These are phyloP conservation scores for Hericium alpestre DNA, from an alignment of 768 basidiomycete genomes.

Conservation along the genomic window DNA sequence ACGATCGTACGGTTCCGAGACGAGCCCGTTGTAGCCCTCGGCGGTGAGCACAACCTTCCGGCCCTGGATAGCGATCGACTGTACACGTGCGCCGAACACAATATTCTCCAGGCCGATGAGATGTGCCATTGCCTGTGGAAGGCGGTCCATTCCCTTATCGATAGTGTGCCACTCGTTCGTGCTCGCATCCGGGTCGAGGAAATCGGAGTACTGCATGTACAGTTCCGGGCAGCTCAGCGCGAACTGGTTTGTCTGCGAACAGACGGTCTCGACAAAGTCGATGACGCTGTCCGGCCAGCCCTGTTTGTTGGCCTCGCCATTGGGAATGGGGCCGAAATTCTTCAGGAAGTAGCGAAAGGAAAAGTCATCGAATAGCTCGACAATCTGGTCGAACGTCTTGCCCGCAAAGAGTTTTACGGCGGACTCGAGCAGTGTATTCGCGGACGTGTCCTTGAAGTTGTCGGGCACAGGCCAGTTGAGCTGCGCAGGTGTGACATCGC, in stretches of 20 bases:
- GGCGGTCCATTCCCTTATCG: constrained; percentile 14
- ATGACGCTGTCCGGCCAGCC: constrained; percentile 14
- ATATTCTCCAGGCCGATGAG: constrained; percentile 14
- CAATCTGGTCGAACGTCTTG: constrained; percentile 7
- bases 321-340: background rate
- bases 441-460: constrained; percentile 1
- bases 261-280: constrained; percentile 16
- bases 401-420: constrained; percentile 7
- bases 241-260: constrained; percentile 18
- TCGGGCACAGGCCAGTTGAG: constrained; percentile 8
- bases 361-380: constrained; percentile 7
- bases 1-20: constrained; percentile 9
- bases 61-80: constrained; percentile 5
- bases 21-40: background rate
- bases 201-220: constrained; percentile 17
- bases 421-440: constrained; percentile 7
- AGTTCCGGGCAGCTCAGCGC: constrained; percentile 18
- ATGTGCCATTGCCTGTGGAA: constrained; percentile 14
- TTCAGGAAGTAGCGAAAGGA: constrained; percentile 15
- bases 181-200: background rate
- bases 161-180: constrained; percentile 15
- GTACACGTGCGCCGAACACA: constrained; percentile 13
- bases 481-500: constrained; percentile 2
- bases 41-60: constrained; percentile 5
- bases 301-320: background rate